Evolutionary conservation across 169 alveolate species (phyloP).

Genomic region (Fabrea salina): DNA sequence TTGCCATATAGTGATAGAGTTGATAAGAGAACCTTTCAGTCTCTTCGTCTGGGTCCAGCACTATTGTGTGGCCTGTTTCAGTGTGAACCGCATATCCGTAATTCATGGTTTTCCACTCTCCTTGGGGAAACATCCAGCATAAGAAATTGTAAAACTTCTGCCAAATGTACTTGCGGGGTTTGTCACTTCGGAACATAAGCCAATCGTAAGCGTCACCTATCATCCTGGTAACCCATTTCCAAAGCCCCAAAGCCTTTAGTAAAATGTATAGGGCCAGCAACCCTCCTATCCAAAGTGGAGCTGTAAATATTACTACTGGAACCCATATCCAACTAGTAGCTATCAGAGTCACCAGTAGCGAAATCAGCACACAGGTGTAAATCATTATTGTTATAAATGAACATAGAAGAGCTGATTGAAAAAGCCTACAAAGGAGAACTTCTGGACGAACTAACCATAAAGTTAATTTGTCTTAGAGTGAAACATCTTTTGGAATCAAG

Average conservation of each 20-base stretch:
- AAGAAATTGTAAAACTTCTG: slow-evolving; percentile 46
- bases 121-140: slow-evolving; percentile 32
- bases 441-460: slow-evolving; percentile 59
- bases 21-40: slow-evolving; percentile 51
- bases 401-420: slow-evolving; percentile 65
- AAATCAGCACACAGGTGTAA: neutral
- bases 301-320: neutral
- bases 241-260: neutral
- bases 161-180: slow-evolving; percentile 46
- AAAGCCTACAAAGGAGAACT: slow-evolving; percentile 64
- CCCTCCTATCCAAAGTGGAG: neutral
- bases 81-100: slow-evolving; percentile 68
- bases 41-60: slow-evolving; percentile 47
- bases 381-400: neutral
- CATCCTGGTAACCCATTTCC: neutral
- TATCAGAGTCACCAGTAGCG: neutral
- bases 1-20: slow-evolving; percentile 62
- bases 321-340: neutral
- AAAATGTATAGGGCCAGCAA: neutral
- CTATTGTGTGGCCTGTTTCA: slow-evolving; percentile 53
- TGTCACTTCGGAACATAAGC: slow-evolving; percentile 26
- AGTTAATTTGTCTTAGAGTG: slow-evolving; percentile 56
- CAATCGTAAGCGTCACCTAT: neutral
- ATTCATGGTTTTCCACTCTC: slow-evolving; percentile 52
- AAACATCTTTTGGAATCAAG: slow-evolving; percentile 67